Percentiles rank a stretch among this genome's conserved stretches.
These are phyloP conservation scores for Microsporum audouinii DNA, from an alignment of 2,329 filamentous ascomycete species.

Conservation along the genomic window DNA sequence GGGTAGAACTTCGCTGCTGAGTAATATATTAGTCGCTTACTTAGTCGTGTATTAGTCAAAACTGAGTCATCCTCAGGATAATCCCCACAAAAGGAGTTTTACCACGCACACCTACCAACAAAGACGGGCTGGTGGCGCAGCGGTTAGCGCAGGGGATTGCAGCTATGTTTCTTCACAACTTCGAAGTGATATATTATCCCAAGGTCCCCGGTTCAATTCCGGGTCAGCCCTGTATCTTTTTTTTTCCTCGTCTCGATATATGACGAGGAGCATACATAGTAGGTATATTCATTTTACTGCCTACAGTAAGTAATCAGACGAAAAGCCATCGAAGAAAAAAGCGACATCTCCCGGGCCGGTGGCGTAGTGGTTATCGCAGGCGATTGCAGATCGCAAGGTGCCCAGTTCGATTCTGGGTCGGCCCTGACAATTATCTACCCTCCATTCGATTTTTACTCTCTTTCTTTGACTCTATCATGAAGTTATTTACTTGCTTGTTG, in stretches of 20 bases:
- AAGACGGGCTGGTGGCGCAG: conserved; percentile 14
- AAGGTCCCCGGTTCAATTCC: conserved; percentile 15
- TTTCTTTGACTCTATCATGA: not conserved
- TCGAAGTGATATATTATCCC: conserved; percentile 6
- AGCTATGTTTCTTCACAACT: conserved; percentile 1
- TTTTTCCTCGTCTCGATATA: not conserved
- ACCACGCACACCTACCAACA: not conserved
- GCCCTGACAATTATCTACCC: conserved; percentile 5
- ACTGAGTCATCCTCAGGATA: not conserved
- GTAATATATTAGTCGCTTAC: not conserved
- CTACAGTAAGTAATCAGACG: not conserved
- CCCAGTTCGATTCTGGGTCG: conserved; percentile 14
- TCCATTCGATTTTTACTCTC: not conserved
- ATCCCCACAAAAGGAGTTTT: not conserved
- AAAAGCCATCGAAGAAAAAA: not conserved
- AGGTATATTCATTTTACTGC: not conserved
- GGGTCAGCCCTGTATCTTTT: conserved; percentile 12
- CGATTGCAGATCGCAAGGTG: conserved; percentile 16
- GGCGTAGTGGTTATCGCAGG: conserved; percentile 14
- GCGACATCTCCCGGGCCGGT: conserved; percentile 9
- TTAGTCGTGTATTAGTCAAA: not conserved
- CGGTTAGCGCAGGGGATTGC: conserved; percentile 15
- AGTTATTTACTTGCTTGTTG: too few species aligned
- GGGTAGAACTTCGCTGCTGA: not conserved
- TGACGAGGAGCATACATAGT: too few species aligned